Conservation (phyloP, 164 flowering plant species). For the Euptelea pleiosperma region DNA sequence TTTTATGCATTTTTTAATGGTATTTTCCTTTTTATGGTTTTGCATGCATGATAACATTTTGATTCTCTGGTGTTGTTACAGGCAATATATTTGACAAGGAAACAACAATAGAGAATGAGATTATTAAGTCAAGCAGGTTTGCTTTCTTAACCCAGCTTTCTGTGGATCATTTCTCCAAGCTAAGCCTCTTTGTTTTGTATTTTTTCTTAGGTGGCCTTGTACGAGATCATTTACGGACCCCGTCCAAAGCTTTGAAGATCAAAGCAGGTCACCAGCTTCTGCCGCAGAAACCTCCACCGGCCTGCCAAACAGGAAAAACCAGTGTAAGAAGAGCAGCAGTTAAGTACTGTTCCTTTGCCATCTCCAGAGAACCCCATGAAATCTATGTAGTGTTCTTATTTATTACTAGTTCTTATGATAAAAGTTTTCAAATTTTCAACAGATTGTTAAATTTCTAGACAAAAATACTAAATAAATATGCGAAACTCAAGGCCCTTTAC, state of each 20-base stretch:
- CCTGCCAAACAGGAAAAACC: conserved; percentile 29
- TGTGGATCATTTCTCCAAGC: background rate
- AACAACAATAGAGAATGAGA: conserved; percentile 34
- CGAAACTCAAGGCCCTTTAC: no score
- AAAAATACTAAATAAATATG: no score
- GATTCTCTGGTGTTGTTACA: conserved; percentile 18
- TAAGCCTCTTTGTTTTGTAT: conserved; percentile 1
- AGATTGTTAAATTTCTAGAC: no score
- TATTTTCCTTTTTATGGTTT: background rate
- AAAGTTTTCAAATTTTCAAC: no score
- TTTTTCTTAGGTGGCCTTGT: conserved; percentile 42
- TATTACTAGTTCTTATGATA: no score
- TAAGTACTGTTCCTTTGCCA: background rate
- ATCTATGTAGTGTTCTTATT: no score
- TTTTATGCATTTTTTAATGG: background rate
- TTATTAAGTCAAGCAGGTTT: conserved; percentile 61
- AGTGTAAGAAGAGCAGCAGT: conserved; percentile 30
- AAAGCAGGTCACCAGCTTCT: conserved; percentile 25
- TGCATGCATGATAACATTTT: background rate
- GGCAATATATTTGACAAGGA: conserved; percentile 43
- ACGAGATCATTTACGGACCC: conserved; percentile 50
- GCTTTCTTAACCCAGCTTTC: background rate
- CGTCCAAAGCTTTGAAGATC: conserved; percentile 36
- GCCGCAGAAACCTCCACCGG: conserved; percentile 25
- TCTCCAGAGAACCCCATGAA: background rate